phyloP scores from a whole-genome alignment of 139 green algal genomes.

The Chlamydomonas schloesseri region DNA sequence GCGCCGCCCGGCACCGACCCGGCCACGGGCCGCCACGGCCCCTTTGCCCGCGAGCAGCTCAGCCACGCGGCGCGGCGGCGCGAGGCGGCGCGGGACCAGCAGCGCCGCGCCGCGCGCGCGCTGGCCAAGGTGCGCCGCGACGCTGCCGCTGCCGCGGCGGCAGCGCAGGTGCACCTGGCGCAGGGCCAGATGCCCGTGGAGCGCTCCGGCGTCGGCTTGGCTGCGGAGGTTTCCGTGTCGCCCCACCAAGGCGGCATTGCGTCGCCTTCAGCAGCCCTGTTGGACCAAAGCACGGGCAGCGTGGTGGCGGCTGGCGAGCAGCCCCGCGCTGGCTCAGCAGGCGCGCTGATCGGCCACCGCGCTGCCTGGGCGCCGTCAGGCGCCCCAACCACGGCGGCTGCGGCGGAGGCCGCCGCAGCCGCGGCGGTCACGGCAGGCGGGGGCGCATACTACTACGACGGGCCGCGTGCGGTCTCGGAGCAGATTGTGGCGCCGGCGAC shows the following conservation, averaged over 20 bases:
- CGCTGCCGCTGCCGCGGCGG: no score
- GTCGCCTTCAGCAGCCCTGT: no score
- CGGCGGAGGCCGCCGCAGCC: background rate
- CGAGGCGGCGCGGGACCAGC: background rate
- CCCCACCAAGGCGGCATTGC: no score
- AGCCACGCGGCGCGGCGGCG: background rate
- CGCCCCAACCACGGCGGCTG: background rate
- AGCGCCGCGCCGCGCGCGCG: background rate
- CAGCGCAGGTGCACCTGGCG: background rate
- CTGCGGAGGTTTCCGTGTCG: no score
- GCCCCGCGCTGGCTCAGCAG: background rate
- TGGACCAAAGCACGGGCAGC: background rate
- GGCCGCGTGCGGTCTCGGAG: background rate
- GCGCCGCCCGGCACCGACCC: slow-evolving; percentile 17
- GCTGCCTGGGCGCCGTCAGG: slow-evolving; percentile 19
- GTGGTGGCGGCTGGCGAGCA: background rate
- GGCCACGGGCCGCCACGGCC: background rate
- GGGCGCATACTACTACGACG: no score
- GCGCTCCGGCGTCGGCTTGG: background rate
- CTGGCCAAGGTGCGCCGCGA: background rate
- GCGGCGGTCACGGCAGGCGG: background rate
- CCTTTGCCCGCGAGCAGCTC: slow-evolving; percentile 12
- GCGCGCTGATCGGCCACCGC: slow-evolving; percentile 4
- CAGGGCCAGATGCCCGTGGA: background rate
- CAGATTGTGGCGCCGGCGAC: background rate